Evolutionary conservation across 2,329 filamentous ascomycete genomes (phyloP).

Genomic region (Grosmannia clavigera): DNA sequence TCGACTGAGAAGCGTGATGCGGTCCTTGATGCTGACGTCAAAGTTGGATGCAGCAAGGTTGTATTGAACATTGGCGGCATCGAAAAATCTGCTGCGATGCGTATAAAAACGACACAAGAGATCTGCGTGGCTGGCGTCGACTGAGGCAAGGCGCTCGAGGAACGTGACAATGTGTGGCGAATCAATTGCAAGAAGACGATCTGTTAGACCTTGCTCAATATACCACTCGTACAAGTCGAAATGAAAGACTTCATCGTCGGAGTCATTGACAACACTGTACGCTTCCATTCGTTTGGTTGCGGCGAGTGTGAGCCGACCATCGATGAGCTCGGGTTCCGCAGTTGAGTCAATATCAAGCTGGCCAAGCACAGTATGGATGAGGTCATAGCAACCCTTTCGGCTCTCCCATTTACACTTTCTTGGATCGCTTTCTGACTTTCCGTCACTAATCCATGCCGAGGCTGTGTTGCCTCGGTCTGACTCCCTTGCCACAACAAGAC

Average conservation of each 20-base stretch:
- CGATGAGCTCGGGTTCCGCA: slow-evolving; percentile 57
- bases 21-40: slow-evolving; percentile 62
- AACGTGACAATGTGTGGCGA: slow-evolving; percentile 81
- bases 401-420: slow-evolving; percentile 55
- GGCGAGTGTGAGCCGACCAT: slow-evolving; percentile 65
- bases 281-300: slow-evolving; percentile 76
- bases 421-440: slow-evolving; percentile 57
- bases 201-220: slow-evolving; percentile 68
- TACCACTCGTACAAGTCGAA: slow-evolving; percentile 99
- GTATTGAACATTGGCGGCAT: slow-evolving; percentile 78
- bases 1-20: slow-evolving; percentile 79
- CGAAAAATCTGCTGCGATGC: slow-evolving; percentile 69
- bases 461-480: slow-evolving; percentile 80
- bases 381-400: slow-evolving; percentile 68
- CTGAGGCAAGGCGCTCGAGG: slow-evolving; percentile 61
- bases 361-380: slow-evolving; percentile 73
- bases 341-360: slow-evolving; percentile 62
- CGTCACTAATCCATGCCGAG: slow-evolving; percentile 77
- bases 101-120: slow-evolving; percentile 88
- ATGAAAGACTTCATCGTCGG: slow-evolving; percentile 87
- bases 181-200: slow-evolving; percentile 72
- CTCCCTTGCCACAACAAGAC: slow-evolving; percentile 69
- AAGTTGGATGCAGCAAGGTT: slow-evolving; percentile 78
- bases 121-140: slow-evolving; percentile 69
- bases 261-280: slow-evolving; percentile 78